Evolutionary conservation across 768 basidiomycete genomes (phyloP).

Genomic region (Hygrophoropsis aurantiaca): DNA sequence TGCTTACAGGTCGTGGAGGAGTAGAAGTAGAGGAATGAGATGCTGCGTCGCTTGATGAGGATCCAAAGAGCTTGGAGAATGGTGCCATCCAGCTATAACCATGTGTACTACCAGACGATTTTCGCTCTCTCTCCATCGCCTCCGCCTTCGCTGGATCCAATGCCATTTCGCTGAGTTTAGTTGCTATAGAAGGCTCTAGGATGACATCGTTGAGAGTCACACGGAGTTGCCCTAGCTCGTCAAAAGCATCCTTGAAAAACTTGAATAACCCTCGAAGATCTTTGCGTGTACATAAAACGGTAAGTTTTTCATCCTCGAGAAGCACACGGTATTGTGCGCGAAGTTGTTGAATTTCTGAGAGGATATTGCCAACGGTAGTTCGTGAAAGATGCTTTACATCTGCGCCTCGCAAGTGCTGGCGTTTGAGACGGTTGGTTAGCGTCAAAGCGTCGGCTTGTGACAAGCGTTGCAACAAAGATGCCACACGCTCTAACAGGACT

Average conservation of each 20-base stretch:
- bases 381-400: conserved; percentile 87
- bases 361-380: conserved; percentile 71
- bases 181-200: conserved; percentile 79
- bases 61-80: conserved; percentile 75
- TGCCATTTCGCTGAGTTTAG: conserved; percentile 67
- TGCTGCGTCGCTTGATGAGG: conserved; percentile 27
- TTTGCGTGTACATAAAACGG: conserved; percentile 64
- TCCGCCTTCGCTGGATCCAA: conserved; percentile 58
- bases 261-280: conserved; percentile 84
- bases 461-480: conserved; percentile 61
- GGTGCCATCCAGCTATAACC: conserved; percentile 79
- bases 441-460: conserved; percentile 81
- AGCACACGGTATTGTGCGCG: conserved; percentile 71
- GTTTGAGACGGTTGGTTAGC: conserved; percentile 85
- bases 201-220: conserved; percentile 86
- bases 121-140: conserved; percentile 33
- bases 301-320: conserved; percentile 72
- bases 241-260: conserved; percentile 80
- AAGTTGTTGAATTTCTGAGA: conserved; percentile 68
- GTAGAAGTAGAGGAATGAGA: conserved; percentile 16
- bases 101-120: conserved; percentile 29
- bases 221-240: conserved; percentile 79
- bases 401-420: conserved; percentile 83
- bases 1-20: conserved; percentile 26
- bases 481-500: conserved; percentile 60